Base-by-base conservation (phyloP, 441 rosid genomes). In the Adansonia grandidieri region DNA sequence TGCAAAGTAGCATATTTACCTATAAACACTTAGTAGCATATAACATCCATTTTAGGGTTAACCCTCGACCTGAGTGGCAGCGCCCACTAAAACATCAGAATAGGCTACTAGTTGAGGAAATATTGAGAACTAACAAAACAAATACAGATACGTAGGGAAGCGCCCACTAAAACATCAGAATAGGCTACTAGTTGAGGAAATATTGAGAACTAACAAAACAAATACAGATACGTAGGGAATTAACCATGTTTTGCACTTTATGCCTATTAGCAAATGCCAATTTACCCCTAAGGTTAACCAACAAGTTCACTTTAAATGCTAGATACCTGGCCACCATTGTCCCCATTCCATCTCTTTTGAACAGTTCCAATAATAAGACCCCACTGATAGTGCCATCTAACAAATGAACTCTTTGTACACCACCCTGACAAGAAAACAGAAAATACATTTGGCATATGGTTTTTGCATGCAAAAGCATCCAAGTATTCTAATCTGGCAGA, bases 271-370 rank as follows among this genome's bases (percentile, higher is more conserved):
- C 0, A 9, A 67, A 67, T 67, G 71, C n/a, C 71, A 19, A 45
- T 20, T 68, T 68, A 5, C 17, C n/a, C 17, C 9, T 1, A 19
- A 68, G 40, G 72, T 68, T 68, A 68, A 68, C 56, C 56, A 47
- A 45, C 1, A 68, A 19, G 6, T 45, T 67, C 56, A 75, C 37
- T 66, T 17, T 50, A 79, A 77, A 47, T n/a, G 77, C 51, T 78
- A 78, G 82, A 80, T 84, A 95, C 98, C 98, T 96, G 60, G 97
- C 99, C 22, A 96, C 98, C 99, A 96, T 96, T 63, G 99, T 95
- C 79, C 99, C 99, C 93, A 95, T 87, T 66, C 99, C 99, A 82
- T 96, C 99, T 85, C 99, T 89, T 86, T 93, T 93, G 77, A 96
- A 93, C 73, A 96, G 88, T 83, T 96, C 99, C 82, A 96, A 81